phyloP scores from a whole-genome alignment of 345 rosid genomes.

The Rhizophora apiculata region DNA sequence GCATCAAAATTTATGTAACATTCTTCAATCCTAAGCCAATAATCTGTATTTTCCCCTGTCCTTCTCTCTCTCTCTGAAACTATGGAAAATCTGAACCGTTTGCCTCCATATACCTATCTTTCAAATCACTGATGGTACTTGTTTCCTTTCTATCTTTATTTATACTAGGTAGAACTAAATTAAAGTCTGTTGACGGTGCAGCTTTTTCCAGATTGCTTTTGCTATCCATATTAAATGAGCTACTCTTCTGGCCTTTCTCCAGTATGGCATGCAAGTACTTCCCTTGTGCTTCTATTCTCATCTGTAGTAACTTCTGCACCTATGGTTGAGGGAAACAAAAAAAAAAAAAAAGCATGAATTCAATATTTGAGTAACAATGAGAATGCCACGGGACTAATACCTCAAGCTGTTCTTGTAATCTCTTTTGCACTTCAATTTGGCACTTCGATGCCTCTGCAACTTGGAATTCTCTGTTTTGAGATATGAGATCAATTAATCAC shows the following conservation, averaged over 20 bases:
- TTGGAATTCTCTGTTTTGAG: constrained; percentile 42
- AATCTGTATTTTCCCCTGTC: constrained; percentile 25
- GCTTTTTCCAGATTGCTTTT: constrained; percentile 21
- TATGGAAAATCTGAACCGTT: constrained; percentile 21
- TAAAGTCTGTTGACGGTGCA: constrained; percentile 42
- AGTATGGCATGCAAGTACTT: constrained; percentile 68
- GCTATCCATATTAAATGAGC: constrained; percentile 26
- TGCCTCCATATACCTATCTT: constrained; percentile 5
- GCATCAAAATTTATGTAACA: constrained; percentile 46
- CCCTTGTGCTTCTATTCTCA: constrained; percentile 90
- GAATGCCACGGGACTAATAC: constrained; percentile 24
- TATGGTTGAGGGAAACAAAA: constrained; percentile 8
- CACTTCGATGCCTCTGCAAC: constrained; percentile 45
- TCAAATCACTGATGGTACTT: constrained; percentile 10
- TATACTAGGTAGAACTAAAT: constrained; percentile 39
- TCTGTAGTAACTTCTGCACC: constrained; percentile 71
- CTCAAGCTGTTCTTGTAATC: constrained; percentile 69
- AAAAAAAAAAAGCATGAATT: background rate
- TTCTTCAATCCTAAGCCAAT: constrained; percentile 33
- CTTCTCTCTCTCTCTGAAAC: constrained; percentile 11
- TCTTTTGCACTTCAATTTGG: constrained; percentile 54
- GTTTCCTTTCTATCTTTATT: constrained; percentile 27
- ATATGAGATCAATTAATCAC: background rate
- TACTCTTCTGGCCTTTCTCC: constrained; percentile 69
- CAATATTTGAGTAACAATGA: background rate